These are phyloP conservation scores for Ophiosphaerella narmari DNA, from an alignment of 2,329 filamentous ascomycete genomes.

Conservation along the genomic window DNA sequence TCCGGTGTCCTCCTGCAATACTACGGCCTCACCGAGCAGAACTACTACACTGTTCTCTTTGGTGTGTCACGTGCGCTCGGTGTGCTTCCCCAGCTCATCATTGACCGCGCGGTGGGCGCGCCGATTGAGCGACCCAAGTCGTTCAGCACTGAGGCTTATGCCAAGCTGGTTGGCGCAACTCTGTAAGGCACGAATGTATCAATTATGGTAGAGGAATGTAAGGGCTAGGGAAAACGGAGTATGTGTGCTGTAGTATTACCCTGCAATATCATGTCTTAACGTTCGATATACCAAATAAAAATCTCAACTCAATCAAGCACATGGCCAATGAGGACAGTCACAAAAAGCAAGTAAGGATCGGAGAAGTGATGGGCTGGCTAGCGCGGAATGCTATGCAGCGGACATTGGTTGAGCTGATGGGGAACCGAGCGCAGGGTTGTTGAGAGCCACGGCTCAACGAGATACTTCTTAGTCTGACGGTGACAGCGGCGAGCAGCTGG, in stretches of 20 bases:
- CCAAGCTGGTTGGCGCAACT: constrained; percentile 88
- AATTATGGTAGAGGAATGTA: constrained; percentile 43
- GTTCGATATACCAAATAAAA: constrained; percentile 12
- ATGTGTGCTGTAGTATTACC: constrained; percentile 35
- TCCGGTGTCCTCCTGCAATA: constrained; percentile 99
- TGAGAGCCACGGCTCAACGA: constrained; percentile 15
- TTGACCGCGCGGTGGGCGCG: constrained; percentile 94
- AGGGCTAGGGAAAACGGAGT: constrained; percentile 31
- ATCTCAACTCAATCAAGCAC: constrained; percentile 4
- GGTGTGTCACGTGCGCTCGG: constrained; percentile 97
- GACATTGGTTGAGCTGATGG: constrained; percentile 20
- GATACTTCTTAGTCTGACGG: background rate
- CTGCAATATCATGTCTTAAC: constrained; percentile 33
- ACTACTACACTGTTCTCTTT: constrained; percentile 99
- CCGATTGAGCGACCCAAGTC: constrained; percentile 99
- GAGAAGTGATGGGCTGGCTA: constrained; percentile 6
- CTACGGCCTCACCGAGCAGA: constrained; percentile 98
- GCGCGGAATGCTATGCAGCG: constrained; percentile 5
- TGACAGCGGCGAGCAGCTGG: background rate
- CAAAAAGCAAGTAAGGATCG: constrained; percentile 3
- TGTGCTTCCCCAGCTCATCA: constrained; percentile 99
- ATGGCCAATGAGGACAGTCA: background rate
- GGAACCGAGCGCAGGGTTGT: constrained; percentile 20
- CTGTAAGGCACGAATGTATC: constrained; percentile 64
- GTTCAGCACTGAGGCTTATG: constrained; percentile 96